Base-by-base conservation (phyloP, 1,284 basidiomycete genomes). In the Rhodotorula sp. region DNA sequence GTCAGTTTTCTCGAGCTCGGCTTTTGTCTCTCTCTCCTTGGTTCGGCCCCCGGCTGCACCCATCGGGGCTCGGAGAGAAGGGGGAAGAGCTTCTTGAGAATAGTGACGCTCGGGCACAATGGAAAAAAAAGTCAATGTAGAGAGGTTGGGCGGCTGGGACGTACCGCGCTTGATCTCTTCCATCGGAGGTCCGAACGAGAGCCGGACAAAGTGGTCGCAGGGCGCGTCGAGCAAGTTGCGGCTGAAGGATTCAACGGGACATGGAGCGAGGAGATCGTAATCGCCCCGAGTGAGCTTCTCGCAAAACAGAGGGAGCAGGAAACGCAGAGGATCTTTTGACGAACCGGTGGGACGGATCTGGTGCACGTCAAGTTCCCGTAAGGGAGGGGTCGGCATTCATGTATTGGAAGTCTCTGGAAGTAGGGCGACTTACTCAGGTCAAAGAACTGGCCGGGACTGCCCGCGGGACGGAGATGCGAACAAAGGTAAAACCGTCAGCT, bases 141-240 rank as follows among this genome's bases (percentile, higher is more conserved):
- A 47, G 3, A 28, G 28, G 28, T n/a, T n/a, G n/a, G n/a, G 21
- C 62, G n/a, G 28, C 38, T 55, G 61, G 7, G 62, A 79, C 84
- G 61, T 65, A 86, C 91, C 92, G 83, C 85, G 89, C 77, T 95
- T 90, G 62, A 97, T 86, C 78, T 90, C 89, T 67, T 88, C 87
- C 62, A 95, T 77, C 34, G 90, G 89, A 3, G 94, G 95, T 0
- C 95, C 94, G 80, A 94, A 97, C 23, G 89, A 79, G 38, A 82
- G 72, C 34, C 92, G 86, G 43, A 94, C 88, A 77, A 90, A 95
- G 80, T 91, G 89, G 81, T 93, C 91, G 83, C 92, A 95, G 23
- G 94, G 92, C 8, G 91, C 94, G 79, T 90, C 88, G 83, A 95
- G 91, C 68, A 97, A 84, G 81, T 97, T 83, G 56, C 84, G 79